Base-by-base conservation (phyloP, 2,329 filamentous ascomycete species). In the Aspergillus awamori region DNA sequence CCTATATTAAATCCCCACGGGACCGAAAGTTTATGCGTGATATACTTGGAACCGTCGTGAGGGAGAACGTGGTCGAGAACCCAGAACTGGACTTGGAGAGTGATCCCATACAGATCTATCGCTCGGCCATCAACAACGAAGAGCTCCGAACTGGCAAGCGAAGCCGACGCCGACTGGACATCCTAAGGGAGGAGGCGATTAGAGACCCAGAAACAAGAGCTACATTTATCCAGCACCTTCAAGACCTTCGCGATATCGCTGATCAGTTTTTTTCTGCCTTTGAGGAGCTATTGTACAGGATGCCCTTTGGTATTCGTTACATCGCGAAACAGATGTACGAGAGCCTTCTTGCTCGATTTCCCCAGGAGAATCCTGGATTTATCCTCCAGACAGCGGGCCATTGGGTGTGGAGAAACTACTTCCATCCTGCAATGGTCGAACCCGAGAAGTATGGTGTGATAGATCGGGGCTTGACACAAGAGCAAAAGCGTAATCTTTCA, bases 81-180 rank as follows among this genome's bases (percentile, higher is more conserved):
- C 89, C 93, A 11, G 89, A 89, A 5, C 82, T 99, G 36, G 94
- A 99, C 74, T 83, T 99, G 26, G 95, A 99, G 77, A 97, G 94
- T 74, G 95, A 99, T 72, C 95, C 95, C 0, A 89, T 98, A 82
- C 94, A 98, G 69, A 99, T 99, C 60, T 98, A 99, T 78, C 87
- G 91, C 45, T 95, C 93, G 5, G 89, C 92, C 13, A 96, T 99
- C 79, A 98, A 96, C 80, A 97, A 99, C 70, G 94, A 98, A 76
- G 95, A 99, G 78, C 86, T 99, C 24, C 89, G 92, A 17, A 99
- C 95, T 0, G 95, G 95, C 4, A 87, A 88, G 66, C 87, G 92
- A 20, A 97, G 93, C 74, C 86, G 86, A 53, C 86, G 95, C 64
- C 90, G 88, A 36, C 87, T 92, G 13, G 93, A 97, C 67, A 89